Percentiles rank a stretch among this genome's conserved stretches.
phyloP scores from a whole-genome alignment of 176 grass and related monocot genomes.

The Oryza meridionalis region DNA sequence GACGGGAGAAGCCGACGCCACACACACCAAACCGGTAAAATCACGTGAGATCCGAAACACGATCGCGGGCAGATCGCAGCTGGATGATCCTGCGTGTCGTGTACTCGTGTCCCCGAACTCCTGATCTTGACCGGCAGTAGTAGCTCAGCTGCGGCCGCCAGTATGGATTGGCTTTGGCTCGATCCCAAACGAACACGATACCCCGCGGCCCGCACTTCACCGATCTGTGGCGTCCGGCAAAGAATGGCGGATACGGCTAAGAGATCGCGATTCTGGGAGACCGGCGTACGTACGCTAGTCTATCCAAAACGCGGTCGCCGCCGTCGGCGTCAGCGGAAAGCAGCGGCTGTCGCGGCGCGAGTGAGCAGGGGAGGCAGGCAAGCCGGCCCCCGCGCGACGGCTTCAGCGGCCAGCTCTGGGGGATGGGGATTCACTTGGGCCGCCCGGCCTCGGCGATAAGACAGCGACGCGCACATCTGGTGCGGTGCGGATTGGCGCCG shows the following conservation, averaged over 20 bases:
- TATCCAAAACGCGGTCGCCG: not conserved
- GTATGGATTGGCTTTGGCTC: not conserved
- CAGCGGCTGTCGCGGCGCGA: constrained; percentile 2
- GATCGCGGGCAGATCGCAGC: not conserved
- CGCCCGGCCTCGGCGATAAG: constrained; percentile 44
- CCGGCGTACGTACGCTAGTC: not conserved
- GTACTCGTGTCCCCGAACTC: not conserved
- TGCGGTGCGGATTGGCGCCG: constrained; percentile 24
- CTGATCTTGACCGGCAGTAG: not conserved
- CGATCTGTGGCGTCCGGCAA: not conserved
- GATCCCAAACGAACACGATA: not conserved
- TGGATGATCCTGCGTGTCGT: not conserved
- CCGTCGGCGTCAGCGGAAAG: constrained; percentile 48
- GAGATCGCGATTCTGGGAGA: not conserved
- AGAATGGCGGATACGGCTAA: not conserved
- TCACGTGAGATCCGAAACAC: constrained; percentile 26
- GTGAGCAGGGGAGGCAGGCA: not conserved
- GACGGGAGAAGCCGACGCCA: not conserved
- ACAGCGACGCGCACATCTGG: constrained; percentile 47
- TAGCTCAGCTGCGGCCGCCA: not conserved
- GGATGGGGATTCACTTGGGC: not conserved
- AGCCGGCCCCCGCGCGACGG: not conserved
- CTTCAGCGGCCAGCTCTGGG: not conserved
- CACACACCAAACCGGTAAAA: constrained; percentile 3
- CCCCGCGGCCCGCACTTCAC: not conserved